These are phyloP conservation scores for Colletotrichum sp. DNA, from an alignment of 2,329 filamentous ascomycete species.

Conservation along the genomic window DNA sequence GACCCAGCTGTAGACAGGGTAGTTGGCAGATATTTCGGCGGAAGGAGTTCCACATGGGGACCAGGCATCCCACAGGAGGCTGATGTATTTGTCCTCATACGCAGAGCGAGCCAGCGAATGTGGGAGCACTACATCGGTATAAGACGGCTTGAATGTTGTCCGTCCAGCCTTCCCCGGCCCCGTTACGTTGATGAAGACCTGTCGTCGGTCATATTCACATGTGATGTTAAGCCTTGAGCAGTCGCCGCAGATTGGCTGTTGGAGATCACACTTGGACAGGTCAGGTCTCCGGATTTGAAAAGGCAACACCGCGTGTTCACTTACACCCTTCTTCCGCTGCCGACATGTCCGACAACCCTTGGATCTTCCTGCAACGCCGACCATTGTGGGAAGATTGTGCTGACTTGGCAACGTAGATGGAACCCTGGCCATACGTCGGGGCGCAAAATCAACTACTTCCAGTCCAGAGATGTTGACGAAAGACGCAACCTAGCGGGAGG, in stretches of 20 bases:
- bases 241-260: slow-evolving; percentile 13
- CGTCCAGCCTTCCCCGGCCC: neutral
- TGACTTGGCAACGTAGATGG: neutral
- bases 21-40: neutral
- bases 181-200: slow-evolving; percentile 16
- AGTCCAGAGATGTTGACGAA: neutral
- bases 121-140: neutral
- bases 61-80: slow-evolving; percentile 12
- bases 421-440: neutral
- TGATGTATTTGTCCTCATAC: slow-evolving; percentile 14
- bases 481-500: neutral
- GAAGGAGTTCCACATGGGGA: slow-evolving; percentile 2
- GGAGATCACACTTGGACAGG: slow-evolving; percentile 13
- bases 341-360: slow-evolving; percentile 19
- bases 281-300: neutral
- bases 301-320: neutral
- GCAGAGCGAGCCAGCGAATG: slow-evolving; percentile 14
- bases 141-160: neutral
- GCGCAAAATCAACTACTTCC: neutral
- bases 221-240: slow-evolving; percentile 6
- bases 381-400: neutral
- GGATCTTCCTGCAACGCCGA: slow-evolving; percentile 20
- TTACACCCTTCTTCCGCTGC: slow-evolving; percentile 21
- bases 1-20: slow-evolving; percentile 20
- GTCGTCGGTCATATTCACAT: slow-evolving; percentile 11